phyloP scores from a whole-genome alignment of 73 alveolate species.

The Paramecium biaurelia region DNA sequence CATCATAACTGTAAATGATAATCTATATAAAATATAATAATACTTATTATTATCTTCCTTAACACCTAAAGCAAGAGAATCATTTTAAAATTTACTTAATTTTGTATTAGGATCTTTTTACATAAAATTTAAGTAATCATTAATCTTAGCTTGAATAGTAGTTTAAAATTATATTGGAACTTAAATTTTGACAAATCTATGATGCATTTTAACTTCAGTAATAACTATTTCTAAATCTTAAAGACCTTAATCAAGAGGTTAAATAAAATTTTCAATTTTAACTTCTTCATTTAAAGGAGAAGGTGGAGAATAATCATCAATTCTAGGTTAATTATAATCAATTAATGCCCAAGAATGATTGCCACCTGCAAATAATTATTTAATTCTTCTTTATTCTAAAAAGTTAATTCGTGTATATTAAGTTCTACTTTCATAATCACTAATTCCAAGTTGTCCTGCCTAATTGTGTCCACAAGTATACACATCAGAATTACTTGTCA shows the following conservation, averaged over 20 bases:
- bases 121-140: slow-evolving; percentile 17
- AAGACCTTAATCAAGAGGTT: background rate
- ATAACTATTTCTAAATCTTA: slow-evolving; percentile 27
- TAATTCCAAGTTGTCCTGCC: slow-evolving; percentile 90
- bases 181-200: slow-evolving; percentile 17
- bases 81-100: slow-evolving; percentile 3
- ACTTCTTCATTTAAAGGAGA: slow-evolving; percentile 54
- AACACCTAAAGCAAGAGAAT: background rate
- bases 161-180: background rate
- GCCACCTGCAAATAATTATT: slow-evolving; percentile 94
- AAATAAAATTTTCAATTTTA: background rate
- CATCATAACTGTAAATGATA: background rate
- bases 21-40: background rate
- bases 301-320: slow-evolving; percentile 76
- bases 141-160: background rate
- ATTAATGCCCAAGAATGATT: slow-evolving; percentile 96
- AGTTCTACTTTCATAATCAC: slow-evolving; percentile 87
- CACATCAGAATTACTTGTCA: slow-evolving; percentile 86
- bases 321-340: slow-evolving; percentile 85
- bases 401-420: slow-evolving; percentile 78
- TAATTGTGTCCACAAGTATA: slow-evolving; percentile 94
- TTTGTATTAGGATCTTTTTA: slow-evolving; percentile 26
- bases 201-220: slow-evolving; percentile 26
- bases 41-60: slow-evolving; percentile 8
- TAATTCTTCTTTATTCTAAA: slow-evolving; percentile 82